Evolutionary conservation across 129 eudicot genomes (phyloP), one percentile per base, ranked within the genome.

Genomic region (Artemisia argyi): DNA sequence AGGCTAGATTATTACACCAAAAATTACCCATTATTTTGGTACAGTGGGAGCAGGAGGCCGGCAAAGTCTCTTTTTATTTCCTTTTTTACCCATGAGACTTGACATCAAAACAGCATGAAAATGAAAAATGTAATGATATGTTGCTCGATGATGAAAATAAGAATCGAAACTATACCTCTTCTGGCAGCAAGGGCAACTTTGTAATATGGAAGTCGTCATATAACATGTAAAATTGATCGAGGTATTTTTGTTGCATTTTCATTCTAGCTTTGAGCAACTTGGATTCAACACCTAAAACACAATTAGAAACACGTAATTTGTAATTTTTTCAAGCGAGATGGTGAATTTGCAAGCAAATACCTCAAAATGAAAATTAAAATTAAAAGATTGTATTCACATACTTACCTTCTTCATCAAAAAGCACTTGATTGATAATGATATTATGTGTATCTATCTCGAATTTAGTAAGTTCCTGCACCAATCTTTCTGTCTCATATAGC

Each of bases 371-470:
- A 66, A 57, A 67, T 57, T 13, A 58, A 15, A 5, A 49, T n/a
- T 4, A 39, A 39, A 12, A 66, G 13, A 42, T 22, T 35, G 17
- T 61, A 16, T 32, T 69, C 28, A 54, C 57, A 53, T 88, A 95
- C 44, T 6, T 39, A 39, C 99, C 99, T 88, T 95, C 99, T 67
- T 95, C 99, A 65, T 95, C 96, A 76, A 85, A 88, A 59, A 95
- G 83, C 57, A 95, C 99, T 88, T 95, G 99, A 66, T 95, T 95
- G 76, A 95, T 95, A 60, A 95, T 88, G 77, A 95, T 91, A 82
- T 95, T 95, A 75, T 91, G 99, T 6, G 97, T 84, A 74, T 95
- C 99, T 60, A 95, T 95, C 94, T 90, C 99, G 55, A 88, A 95
- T 75, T 88, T 95, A 26, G 94, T 79, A 42, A 95, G 99, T 61